Conservation (phyloP, 1,284 basidiomycete species). For the Ustanciosporium gigantosporum region DNA sequence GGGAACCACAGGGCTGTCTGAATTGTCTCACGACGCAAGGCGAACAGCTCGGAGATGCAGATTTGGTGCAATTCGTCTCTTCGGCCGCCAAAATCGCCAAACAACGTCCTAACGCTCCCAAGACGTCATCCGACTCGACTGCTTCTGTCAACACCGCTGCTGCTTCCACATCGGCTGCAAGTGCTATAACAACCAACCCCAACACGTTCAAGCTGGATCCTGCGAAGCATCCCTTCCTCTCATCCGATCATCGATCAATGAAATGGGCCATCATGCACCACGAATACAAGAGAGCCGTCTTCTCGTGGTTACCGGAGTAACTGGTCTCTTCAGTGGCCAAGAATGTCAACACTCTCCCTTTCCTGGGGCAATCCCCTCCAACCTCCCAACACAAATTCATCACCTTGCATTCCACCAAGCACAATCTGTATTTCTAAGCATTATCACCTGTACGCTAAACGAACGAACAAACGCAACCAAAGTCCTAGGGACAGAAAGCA, state of each 20-base stretch:
- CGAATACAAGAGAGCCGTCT: constrained; percentile 26
- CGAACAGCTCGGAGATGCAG: constrained; percentile 12
- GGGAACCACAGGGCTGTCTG: constrained; percentile 6
- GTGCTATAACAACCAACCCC: too few species aligned
- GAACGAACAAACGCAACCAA: too few species aligned
- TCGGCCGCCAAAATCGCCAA: constrained; percentile 27
- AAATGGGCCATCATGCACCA: constrained; percentile 43
- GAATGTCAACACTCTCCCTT: too few species aligned
- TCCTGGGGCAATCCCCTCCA: too few species aligned
- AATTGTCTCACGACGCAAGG: constrained; percentile 9
- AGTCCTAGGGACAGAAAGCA: too few species aligned
- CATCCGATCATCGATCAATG: constrained; percentile 28
- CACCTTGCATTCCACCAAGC: too few species aligned
- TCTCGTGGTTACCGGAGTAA: constrained; percentile 16
- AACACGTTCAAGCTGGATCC: constrained; percentile 16
- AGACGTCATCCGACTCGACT: background rate
- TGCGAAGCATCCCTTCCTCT: constrained; percentile 18
- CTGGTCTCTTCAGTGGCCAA: too few species aligned
- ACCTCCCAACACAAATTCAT: too few species aligned
- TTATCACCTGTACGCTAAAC: too few species aligned
- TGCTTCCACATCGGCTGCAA: background rate
- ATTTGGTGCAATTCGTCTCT: constrained; percentile 13
- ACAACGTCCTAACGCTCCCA: constrained; percentile 20
- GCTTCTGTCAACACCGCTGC: background rate
- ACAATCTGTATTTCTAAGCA: too few species aligned